Conservation (phyloP, 2,329 filamentous ascomycete species). For the Penicillium sp. region DNA sequence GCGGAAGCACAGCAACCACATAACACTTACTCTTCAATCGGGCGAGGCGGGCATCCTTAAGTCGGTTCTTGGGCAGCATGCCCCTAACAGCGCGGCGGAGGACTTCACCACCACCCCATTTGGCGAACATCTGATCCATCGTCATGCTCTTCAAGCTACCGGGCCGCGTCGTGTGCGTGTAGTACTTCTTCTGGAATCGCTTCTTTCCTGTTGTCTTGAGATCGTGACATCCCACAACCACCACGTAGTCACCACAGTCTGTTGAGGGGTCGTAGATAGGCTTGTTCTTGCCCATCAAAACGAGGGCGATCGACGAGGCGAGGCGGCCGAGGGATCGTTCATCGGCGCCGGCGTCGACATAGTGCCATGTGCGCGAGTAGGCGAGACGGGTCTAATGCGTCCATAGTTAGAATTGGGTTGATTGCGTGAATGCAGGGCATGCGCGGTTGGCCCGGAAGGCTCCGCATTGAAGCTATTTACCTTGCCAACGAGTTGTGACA, state of each 20-base stretch:
- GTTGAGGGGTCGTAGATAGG: slow-evolving; percentile 96
- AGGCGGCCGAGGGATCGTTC: slow-evolving; percentile 84
- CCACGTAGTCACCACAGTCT: slow-evolving; percentile 98
- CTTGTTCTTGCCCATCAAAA: slow-evolving; percentile 98
- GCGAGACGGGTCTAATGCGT: slow-evolving; percentile 79
- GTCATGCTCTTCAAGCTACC: slow-evolving; percentile 83
- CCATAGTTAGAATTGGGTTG: slow-evolving; percentile 1
- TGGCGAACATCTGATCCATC: slow-evolving; percentile 92
- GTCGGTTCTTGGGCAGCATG: slow-evolving; percentile 95
- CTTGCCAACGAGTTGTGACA: slow-evolving; percentile 49
- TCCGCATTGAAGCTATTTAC: slow-evolving; percentile 25
- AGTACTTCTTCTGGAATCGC: slow-evolving; percentile 91
- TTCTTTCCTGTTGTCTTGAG: slow-evolving; percentile 89
- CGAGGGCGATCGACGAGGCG: slow-evolving; percentile 78
- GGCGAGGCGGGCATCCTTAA: slow-evolving; percentile 82
- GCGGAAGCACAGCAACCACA: background rate
- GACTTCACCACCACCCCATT: slow-evolving; percentile 90
- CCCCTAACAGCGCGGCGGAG: slow-evolving; percentile 88
- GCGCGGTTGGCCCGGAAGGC: slow-evolving; percentile 6
- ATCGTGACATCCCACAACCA: slow-evolving; percentile 83
- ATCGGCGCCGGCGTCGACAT: slow-evolving; percentile 69
- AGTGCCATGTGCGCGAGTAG: slow-evolving; percentile 95
- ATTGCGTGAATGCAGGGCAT: background rate
- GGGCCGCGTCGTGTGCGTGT: slow-evolving; percentile 87
- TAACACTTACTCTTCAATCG: slow-evolving; percentile 68